A percentile compares a stretch with the other conserved stretches of the same genome.
Evolutionary conservation across 345 rosid genomes (phyloP).

Genomic region (Cardamine chenopodiifolia): DNA sequence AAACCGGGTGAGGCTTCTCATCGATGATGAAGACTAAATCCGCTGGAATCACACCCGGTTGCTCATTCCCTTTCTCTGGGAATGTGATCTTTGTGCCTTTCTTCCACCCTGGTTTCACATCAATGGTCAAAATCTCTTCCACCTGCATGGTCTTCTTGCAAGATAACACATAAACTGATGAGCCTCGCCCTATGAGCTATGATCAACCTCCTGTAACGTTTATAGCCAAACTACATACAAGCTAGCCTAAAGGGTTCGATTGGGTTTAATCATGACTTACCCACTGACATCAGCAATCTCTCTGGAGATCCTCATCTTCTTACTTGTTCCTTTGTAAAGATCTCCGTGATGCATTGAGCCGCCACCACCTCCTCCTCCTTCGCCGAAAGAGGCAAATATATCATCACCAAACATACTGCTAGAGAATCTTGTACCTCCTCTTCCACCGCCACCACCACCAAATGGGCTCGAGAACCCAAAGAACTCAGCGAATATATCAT

Average conservation of each 20-base stretch:
- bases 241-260: neutral
- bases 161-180: neutral
- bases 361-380: constrained; percentile 54
- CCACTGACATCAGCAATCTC: constrained; percentile 60
- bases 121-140: constrained; percentile 54
- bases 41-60: constrained; percentile 48
- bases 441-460: constrained; percentile 44
- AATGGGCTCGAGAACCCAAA: constrained; percentile 67
- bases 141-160: constrained; percentile 53
- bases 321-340: constrained; percentile 59
- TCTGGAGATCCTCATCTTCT: constrained; percentile 66
- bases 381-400: constrained; percentile 57
- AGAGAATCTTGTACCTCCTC: constrained; percentile 53
- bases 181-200: too few species aligned
- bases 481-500: constrained; percentile 74
- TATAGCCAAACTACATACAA: neutral
- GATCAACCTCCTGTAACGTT: too few species aligned
- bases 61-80: constrained; percentile 59
- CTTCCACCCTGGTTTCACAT: constrained; percentile 61
- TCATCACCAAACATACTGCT: constrained; percentile 56
- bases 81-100: constrained; percentile 61
- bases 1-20: constrained; percentile 66
- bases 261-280: constrained; percentile 37
- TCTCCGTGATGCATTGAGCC: constrained; percentile 56
- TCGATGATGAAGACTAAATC: constrained; percentile 61